A percentile compares a stretch with the other conserved stretches of the same genome.
Conservation (phyloP, 1,284 basidiomycete genomes). For the Sphagnurus paluster region DNA sequence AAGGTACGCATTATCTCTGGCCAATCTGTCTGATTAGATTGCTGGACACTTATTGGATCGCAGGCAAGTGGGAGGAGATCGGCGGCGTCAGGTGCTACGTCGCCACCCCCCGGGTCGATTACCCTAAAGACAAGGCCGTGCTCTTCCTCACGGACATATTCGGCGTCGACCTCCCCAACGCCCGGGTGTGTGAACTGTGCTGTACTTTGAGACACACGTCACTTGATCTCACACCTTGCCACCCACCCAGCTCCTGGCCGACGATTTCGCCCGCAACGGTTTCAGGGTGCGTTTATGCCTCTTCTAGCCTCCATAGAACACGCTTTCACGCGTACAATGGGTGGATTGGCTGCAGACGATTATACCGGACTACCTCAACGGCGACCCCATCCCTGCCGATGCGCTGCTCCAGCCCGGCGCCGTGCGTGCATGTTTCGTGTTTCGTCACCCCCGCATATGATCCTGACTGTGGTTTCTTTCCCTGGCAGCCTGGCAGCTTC, state of each 20-base stretch:
- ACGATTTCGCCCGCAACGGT: constrained; percentile 74
- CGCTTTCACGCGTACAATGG: background rate
- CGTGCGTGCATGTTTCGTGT: no score
- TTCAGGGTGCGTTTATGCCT: constrained; percentile 50
- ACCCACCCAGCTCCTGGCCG: constrained; percentile 65
- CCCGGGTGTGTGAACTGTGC: constrained; percentile 32
- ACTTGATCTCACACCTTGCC: no score
- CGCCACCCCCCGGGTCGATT: constrained; percentile 46
- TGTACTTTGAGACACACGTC: no score
- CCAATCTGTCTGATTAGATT: background rate
- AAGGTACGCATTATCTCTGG: constrained; percentile 4
- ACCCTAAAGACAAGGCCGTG: constrained; percentile 56
- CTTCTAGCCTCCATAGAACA: no score
- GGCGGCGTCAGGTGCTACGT: constrained; percentile 50
- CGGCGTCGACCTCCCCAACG: constrained; percentile 57
- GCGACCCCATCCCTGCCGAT: constrained; percentile 50
- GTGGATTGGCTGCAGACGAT: constrained; percentile 36
- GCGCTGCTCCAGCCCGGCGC: constrained; percentile 38
- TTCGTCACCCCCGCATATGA: no score
- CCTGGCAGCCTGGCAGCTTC: constrained; percentile 35
- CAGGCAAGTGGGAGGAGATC: constrained; percentile 35
- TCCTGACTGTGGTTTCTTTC: no score
- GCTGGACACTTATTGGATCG: no score
- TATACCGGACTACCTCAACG: constrained; percentile 59
- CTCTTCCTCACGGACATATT: constrained; percentile 64